Base-by-base conservation (phyloP, 257 asterid species). In the Solanum pennellii region DNA sequence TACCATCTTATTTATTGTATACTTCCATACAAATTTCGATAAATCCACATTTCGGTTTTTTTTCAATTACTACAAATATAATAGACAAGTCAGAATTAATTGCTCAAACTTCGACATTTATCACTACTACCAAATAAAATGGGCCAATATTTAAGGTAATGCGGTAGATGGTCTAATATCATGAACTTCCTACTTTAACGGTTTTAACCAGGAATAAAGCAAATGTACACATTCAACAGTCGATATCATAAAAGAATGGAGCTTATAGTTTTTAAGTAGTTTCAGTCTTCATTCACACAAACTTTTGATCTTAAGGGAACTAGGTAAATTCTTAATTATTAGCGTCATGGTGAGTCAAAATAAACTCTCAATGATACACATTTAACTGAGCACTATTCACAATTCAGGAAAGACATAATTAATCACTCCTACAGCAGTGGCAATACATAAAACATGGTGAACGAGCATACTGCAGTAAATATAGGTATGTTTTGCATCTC, bases 401-500 rank as follows among this genome's bases (percentile, higher is more conserved):
- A 14, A 27, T 47, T 5, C 68, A 27, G 42, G 35, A 39, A 49
- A 47, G 85, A 13, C 83, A 80, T 52, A 47, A 27, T 31, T 45
- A 80, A 31, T 44, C 27, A 79, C 65, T 27, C 83, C 83, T 41
- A 42, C 11, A 44, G 49, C 37, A 77, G 62, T 77, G 14, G 23
- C 12, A 13, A 27, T 16, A 47, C 14, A 47, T 27, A 47, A 49
- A 80, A 27, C 44, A 80, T 29, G 85, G 7, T 29, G 29, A 47
- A 80, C 12, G 2, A 49, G 45, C 39, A 31, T 39, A 47, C n/a
- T 31, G 41, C 3, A 79, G 15, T 8, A 85, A 35, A 12, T 74
- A 83, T 47, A 56, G 69, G 49, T 16, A 47, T 47, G 84, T 44
- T 49, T 44, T 45, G 69, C 60, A 71, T 86, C 96, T 91, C 89